A percentile compares a stretch with the other conserved stretches of the same genome.
Conservation (phyloP, 139 green algal genomes). For the Zygnema cylindricum region DNA sequence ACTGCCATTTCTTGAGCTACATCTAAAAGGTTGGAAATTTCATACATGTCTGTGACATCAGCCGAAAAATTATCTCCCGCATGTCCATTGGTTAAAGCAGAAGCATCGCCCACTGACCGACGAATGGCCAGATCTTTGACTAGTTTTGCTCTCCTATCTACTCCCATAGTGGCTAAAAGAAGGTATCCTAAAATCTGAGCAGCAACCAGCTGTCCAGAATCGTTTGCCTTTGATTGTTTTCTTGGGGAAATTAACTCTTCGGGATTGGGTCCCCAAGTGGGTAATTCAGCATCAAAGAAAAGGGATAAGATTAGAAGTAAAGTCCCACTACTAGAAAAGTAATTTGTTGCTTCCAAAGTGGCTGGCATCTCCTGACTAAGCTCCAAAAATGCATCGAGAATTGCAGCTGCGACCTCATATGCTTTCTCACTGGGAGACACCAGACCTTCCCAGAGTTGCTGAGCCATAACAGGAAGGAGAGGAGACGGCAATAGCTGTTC, state of each 20-base stretch:
- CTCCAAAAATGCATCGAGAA: conserved; percentile 39
- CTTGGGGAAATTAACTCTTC: neutral
- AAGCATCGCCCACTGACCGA: neutral
- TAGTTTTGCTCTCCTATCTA: conserved; percentile 12
- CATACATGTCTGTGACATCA: conserved; percentile 43
- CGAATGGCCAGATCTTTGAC: neutral
- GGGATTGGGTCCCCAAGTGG: neutral
- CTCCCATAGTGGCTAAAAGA: conserved; percentile 35
- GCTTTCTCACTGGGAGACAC: conserved; percentile 3
- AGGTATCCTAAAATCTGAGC: conserved; percentile 47
- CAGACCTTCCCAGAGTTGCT: conserved; percentile 24
- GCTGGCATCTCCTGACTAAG: conserved; percentile 45
- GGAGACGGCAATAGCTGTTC: conserved; percentile 24
- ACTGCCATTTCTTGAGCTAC: neutral
- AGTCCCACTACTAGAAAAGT: conserved; percentile 25
- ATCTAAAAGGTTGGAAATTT: conserved; percentile 25
- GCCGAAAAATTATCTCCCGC: conserved; percentile 1
- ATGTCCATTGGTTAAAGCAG: neutral
- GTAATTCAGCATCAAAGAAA: conserved; percentile 9
- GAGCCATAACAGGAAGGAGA: conserved; percentile 20
- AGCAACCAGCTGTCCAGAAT: conserved; percentile 15
- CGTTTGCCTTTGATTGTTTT: neutral
- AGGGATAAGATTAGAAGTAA: conserved; percentile 40
- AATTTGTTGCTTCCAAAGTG: conserved; percentile 15
- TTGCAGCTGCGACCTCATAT: neutral